Base-by-base conservation (phyloP, 257 asterid genomes). In the Coffea eugenioides region DNA sequence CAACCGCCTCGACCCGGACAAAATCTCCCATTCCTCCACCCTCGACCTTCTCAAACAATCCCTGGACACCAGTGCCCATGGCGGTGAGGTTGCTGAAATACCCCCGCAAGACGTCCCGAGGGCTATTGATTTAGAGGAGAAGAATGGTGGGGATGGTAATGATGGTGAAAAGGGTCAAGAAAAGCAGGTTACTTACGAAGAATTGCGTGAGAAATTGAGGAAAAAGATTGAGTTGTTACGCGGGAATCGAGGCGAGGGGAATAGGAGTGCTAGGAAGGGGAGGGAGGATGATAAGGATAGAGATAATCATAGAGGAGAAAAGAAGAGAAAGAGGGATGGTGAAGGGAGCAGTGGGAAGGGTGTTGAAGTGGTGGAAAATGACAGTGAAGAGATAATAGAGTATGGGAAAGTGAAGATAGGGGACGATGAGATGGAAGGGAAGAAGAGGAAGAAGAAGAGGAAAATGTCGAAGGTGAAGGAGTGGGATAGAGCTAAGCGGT, bases 1-100 rank as follows among this genome's bases (percentile, higher is more conserved):
- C 74, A 59, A 91, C 25, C 97, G 98, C 76, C 96, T 90, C 81
- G 97, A 95, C 84, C 98, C 97, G 9, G 97, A 90, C 13, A 83
- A 80, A 72, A 88, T 91, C 46, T 77, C 91, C 14, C 82, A 90
- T 3, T 84, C 93, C 75, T 77, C 94, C 72, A 89, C 87, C 65
- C 83, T 88, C 31, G 87, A 80, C 79, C 87, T 81, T 45, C 91
- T 85, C 57, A 84, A 91, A 73, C 93, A 85, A 51, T 86, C 87
- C 48, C 73, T 57, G 20, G 71, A 78, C 34, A 83, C 77, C 59
- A 74, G 34, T 54, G 77, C 67, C 36, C 8, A 51, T 3, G 23
- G 74, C 2, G 23, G 74, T 2, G 79, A 61, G 14, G 27, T 8
- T 18, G 71, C 77, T 14, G 82, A 61, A 8, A 1, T 18, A 20